phyloP scores from a whole-genome alignment of 2,329 filamentous ascomycete species.

The Fusarium clavum region DNA sequence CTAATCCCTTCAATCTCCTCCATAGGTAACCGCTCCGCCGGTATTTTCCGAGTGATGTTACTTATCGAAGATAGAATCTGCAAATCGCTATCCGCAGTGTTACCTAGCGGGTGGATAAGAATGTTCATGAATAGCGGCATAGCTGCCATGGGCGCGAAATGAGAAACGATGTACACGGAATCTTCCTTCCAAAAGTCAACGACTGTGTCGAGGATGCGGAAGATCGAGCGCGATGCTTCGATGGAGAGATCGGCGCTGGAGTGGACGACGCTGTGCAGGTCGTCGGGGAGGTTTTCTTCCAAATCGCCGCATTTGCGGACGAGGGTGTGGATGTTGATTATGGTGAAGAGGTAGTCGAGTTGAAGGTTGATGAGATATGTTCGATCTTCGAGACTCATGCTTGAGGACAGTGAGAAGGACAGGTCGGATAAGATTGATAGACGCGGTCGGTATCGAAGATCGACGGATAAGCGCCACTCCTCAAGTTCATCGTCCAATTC shows the following conservation, averaged over 20 bases:
- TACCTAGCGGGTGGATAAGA: constrained; percentile 34
- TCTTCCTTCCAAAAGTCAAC: constrained; percentile 37
- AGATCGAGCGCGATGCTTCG: constrained; percentile 34
- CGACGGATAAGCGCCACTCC: constrained; percentile 47
- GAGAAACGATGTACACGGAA: constrained; percentile 31
- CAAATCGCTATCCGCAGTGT: constrained; percentile 27
- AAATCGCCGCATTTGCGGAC: constrained; percentile 35
- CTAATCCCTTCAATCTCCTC: constrained; percentile 39
- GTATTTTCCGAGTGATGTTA: constrained; percentile 32
- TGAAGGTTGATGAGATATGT: constrained; percentile 30
- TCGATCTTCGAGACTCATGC: constrained; percentile 15
- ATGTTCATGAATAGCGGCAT: constrained; percentile 39
- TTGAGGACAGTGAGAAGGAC: constrained; percentile 6
- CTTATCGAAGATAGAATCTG: constrained; percentile 36
- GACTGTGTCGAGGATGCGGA: constrained; percentile 29
- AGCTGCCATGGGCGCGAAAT: constrained; percentile 35
- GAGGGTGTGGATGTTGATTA: constrained; percentile 36
- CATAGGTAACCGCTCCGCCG: constrained; percentile 27
- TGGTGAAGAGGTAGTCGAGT: constrained; percentile 36
- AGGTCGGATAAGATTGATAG: constrained; percentile 25
- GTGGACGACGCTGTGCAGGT: constrained; percentile 31
- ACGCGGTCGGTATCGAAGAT: constrained; percentile 26
- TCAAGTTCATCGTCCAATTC: constrained; percentile 50
- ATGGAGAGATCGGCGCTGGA: constrained; percentile 37
- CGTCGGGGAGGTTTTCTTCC: constrained; percentile 32